Base-by-base conservation (phyloP, 257 asterid species). In the Nicotiana noctiflora region DNA sequence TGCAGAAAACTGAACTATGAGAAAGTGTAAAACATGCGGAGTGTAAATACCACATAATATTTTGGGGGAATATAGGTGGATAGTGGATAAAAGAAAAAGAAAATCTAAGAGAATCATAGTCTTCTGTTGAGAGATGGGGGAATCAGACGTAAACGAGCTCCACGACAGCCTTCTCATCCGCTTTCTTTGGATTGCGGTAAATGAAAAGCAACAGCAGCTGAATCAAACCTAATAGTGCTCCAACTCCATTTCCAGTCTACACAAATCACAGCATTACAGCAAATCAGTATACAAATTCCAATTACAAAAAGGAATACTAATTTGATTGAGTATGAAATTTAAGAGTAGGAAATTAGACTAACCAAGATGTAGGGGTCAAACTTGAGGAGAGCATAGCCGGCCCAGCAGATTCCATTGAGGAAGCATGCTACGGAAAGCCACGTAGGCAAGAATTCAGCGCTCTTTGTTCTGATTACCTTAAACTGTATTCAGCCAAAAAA, bases 201-300 rank as follows among this genome's bases (percentile, higher is more conserved):
- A 57, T 5, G 32, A 6, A 29, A 2, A 53, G 79, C 12, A 93
- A 75, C 1, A 29, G 0, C 2, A 93, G 90, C 88, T 92, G 97
- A 18, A 84, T 2, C 0, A 81, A 2, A 3, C 89, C 89, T 11
- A 89, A 80, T 0, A 85, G 3, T 23, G 67, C 89, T 82, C 96
- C 98, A 63, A 84, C 9, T 17, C 98, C 97, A 72, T 92, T 93
- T 5, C 89, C 89, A 74, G 56, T 74, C 97, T 93, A 64, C 84
- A 83, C 29, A 5, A 62, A 62, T 74, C 10, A 62, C 23, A 49
- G 44, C 40, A 52, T 66, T 75, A 23, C 37, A 10, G 4, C 32
- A 2, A 9, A 18, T 11, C 2, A 21, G 6, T 29, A 17, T 6
- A 12, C 15, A 53, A 11, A 44, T 64, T 19, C 72, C 83, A 62